Base-by-base conservation (phyloP, 148 eudicot species). In the Nepenthes gracilis region DNA sequence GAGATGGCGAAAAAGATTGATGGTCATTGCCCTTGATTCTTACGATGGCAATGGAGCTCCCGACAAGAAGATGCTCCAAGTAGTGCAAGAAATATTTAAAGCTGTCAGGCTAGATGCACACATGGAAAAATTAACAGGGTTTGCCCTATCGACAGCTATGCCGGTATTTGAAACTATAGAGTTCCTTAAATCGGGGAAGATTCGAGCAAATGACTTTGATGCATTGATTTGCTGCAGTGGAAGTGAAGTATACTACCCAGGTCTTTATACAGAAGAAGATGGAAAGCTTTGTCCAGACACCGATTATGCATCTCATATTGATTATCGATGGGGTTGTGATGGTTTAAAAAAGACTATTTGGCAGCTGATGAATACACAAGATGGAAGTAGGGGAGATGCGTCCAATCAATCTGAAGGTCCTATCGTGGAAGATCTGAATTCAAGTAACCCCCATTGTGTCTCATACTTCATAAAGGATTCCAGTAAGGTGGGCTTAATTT, bases 221-320 rank as follows among this genome's bases (percentile, higher is more conserved):
- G 93, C 84, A 65, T 65, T 86, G 64, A 71, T 86, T 37, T 86
- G 93, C 65, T 77, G 84, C 58, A 83, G 93, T 55, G 93, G 93
- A 1, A 81, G 86, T 67, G 86, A 86, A 70, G 79, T 86, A 12
- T 86, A 80, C 43, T 86, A 86, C 64, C 83, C 92, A 0, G 92
- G 87, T n/a, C 64, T 67, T 50, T 70, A 73, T 43, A 50, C 57
- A 47, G 81, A 82, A 57, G 81, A 72, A 43, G 78, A 66, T 62
- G 88, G 87, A 47, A 75, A 67, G 56, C 74, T 75, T 52, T 63
- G 38, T 53, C 76, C 84, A 2, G 93, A 83, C 62, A 77, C 79
- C 0, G 88, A 86, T 62, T 83, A 86, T 63, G 73, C 77, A 12
- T 40, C 78, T 36, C 93, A 86, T 60, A 79, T 84, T 33, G 95